phyloP scores from a whole-genome alignment of 2,329 filamentous ascomycete species.

The Cercospora janseana region DNA sequence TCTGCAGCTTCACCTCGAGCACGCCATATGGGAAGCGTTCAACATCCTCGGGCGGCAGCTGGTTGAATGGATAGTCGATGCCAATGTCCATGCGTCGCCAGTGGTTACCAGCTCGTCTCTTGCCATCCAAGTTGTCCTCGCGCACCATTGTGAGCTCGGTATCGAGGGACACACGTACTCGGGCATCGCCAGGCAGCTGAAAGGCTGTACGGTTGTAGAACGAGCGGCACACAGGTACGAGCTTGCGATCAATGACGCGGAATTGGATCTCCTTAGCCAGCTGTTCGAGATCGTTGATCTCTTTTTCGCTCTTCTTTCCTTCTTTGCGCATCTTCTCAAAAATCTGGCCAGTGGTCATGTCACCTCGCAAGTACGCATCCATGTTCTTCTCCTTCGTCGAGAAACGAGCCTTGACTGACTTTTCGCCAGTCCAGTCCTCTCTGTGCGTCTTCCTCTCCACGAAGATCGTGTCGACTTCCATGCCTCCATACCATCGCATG shows the following conservation, averaged over 20 bases:
- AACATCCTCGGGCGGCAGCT: slow-evolving; percentile 79
- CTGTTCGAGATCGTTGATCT: slow-evolving; percentile 86
- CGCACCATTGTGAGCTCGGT: slow-evolving; percentile 93
- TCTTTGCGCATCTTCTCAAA: slow-evolving; percentile 97
- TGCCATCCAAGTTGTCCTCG: slow-evolving; percentile 90
- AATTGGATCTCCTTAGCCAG: slow-evolving; percentile 92
- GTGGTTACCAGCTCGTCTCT: slow-evolving; percentile 73
- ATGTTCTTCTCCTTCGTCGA: slow-evolving; percentile 95
- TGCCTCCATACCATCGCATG: slow-evolving; percentile 94
- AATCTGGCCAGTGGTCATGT: slow-evolving; percentile 79
- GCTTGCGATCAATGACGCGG: slow-evolving; percentile 79
- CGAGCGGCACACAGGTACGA: slow-evolving; percentile 85
- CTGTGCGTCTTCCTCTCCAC: slow-evolving; percentile 97
- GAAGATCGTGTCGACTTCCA: slow-evolving; percentile 93
- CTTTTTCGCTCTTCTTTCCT: slow-evolving; percentile 87
- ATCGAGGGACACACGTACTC: slow-evolving; percentile 93
- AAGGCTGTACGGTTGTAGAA: slow-evolving; percentile 99
- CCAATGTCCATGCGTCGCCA: slow-evolving; percentile 98
- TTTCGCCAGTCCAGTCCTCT: slow-evolving; percentile 98
- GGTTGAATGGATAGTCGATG: slow-evolving; percentile 89
- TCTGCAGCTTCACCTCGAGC: slow-evolving; percentile 95
- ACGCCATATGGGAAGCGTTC: slow-evolving; percentile 94
- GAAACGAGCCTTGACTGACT: slow-evolving; percentile 97
- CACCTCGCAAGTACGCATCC: slow-evolving; percentile 82
- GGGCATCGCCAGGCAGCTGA: slow-evolving; percentile 91